Conservation (phyloP, 345 rosid genomes). For the Eucalyptus pauciflora region DNA sequence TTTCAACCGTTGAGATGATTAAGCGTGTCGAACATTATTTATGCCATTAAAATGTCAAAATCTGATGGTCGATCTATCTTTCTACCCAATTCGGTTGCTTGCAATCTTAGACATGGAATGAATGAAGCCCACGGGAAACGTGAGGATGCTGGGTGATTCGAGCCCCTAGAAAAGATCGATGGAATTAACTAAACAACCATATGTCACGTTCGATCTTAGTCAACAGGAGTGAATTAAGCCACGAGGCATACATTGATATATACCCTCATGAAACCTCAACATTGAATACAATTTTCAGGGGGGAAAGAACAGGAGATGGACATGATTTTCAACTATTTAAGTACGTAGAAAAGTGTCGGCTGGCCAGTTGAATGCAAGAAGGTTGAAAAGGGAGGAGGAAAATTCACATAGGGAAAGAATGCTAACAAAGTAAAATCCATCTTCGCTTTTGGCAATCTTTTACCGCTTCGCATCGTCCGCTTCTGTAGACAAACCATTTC, state of each 20-base stretch:
- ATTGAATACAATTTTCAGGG: background rate
- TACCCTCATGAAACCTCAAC: background rate
- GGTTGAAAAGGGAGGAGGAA: background rate
- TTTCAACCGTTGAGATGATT: too few species aligned
- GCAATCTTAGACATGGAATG: background rate
- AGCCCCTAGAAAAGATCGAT: background rate
- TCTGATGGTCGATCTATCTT: background rate
- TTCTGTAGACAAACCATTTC: background rate
- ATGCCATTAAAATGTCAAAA: background rate
- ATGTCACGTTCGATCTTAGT: background rate
- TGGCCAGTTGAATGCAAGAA: background rate
- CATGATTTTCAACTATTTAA: background rate
- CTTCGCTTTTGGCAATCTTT: background rate
- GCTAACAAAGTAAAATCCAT: background rate
- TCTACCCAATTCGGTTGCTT: background rate
- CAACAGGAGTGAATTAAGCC: background rate
- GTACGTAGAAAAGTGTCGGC: background rate
- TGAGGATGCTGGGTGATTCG: background rate
- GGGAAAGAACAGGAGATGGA: background rate
- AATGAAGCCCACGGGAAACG: background rate
- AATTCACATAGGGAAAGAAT: background rate
- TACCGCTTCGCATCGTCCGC: background rate
- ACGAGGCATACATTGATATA: accelerated
- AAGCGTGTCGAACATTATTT: accelerated
- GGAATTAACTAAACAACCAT: background rate